Evolutionary conservation across 163 green algal species (phyloP), one percentile per base, ranked within the genome.

Genomic region (Scenedesmus sp.): DNA sequence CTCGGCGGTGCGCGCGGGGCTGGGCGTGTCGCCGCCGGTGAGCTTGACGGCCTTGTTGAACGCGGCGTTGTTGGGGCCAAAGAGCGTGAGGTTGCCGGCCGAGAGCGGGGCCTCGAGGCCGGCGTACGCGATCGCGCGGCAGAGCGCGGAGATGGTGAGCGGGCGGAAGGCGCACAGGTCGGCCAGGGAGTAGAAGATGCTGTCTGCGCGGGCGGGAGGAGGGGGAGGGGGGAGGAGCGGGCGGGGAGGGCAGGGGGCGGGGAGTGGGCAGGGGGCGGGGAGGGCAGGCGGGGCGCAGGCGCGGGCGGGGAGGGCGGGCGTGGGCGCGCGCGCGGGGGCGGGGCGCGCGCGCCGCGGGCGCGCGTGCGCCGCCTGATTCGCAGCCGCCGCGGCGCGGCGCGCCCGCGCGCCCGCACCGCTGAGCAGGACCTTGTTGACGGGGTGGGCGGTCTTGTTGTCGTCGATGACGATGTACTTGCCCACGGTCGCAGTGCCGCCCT

Each of bases 31-130:
- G 24, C 51, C 50, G 31, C 18, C 67, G 20, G 14, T 17, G 22
- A 65, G 50, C 6, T 65, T 2, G 3, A 65, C 17, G n/a, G n/a
- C 7, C n/a, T 65, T 76, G 9, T 20, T 42, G 14, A 76, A 76
- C 33, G 67, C 67, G 22, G 54, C 29, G 67, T 76, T 76, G 67
- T 65, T 76, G 14, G 67, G 67, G 31, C 64, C 67, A 36, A 76
- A 76, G 18, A 76, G 3, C 14, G 67, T 76, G 28, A 24, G 29
- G n/a, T n/a, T n/a, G n/a, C n/a, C 10, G 29, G 67, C 34, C 15
- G n/a, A 54, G 33, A 76, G 17, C 11, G 51, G 28, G 20, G 4
- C 26, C 1, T 65, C 42, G 33, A 76, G 67, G 3, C 51, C 67
- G 1, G 67, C 48, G 22, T 64, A 65, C 18, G 28, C 26, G 20